These are phyloP conservation scores for Pleurotus platypus DNA, from an alignment of 768 basidiomycete species.

Conservation along the genomic window DNA sequence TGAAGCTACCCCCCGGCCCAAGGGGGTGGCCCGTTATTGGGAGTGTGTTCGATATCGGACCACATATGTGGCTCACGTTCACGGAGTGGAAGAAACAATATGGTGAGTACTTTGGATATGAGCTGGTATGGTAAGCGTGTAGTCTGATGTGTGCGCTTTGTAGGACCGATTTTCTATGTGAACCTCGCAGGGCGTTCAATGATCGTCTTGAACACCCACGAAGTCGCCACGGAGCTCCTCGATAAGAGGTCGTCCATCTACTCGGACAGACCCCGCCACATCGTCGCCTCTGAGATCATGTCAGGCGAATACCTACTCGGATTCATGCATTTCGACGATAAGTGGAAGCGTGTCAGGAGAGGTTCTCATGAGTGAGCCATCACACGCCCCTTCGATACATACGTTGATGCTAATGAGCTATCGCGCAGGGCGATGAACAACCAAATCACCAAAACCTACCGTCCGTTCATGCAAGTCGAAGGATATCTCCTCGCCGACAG, in stretches of 20 bases:
- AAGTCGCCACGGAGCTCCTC: slow-evolving; percentile 28
- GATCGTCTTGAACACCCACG: slow-evolving; percentile 27
- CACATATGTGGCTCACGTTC: slow-evolving; percentile 13
- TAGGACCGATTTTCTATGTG: slow-evolving; percentile 24
- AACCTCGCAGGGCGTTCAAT: slow-evolving; percentile 34
- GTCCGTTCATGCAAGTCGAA: slow-evolving; percentile 9
- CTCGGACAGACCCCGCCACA: slow-evolving; percentile 19
- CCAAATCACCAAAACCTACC: slow-evolving; percentile 8
- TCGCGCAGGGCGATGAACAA: slow-evolving; percentile 7
- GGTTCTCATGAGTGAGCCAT: slow-evolving; percentile 14
- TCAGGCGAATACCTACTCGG: slow-evolving; percentile 22
- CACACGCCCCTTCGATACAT: neutral
- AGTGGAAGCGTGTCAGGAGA: slow-evolving; percentile 16
- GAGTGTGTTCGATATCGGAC: slow-evolving; percentile 16
- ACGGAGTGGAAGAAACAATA: slow-evolving; percentile 14
- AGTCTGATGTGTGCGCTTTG: neutral
- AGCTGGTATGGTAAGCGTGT: too few relatives aligned
- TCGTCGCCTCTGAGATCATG: slow-evolving; percentile 19
- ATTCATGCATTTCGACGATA: slow-evolving; percentile 20
- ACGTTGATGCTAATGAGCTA: neutral
- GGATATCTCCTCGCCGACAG: slow-evolving; percentile 11
- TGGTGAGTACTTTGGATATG: slow-evolving; percentile 8
- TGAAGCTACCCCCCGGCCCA: slow-evolving; percentile 16
- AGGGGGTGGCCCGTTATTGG: slow-evolving; percentile 15
- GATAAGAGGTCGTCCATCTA: slow-evolving; percentile 26